Conservation (phyloP, 768 basidiomycete genomes). For the Lepiota subincarnata region DNA sequence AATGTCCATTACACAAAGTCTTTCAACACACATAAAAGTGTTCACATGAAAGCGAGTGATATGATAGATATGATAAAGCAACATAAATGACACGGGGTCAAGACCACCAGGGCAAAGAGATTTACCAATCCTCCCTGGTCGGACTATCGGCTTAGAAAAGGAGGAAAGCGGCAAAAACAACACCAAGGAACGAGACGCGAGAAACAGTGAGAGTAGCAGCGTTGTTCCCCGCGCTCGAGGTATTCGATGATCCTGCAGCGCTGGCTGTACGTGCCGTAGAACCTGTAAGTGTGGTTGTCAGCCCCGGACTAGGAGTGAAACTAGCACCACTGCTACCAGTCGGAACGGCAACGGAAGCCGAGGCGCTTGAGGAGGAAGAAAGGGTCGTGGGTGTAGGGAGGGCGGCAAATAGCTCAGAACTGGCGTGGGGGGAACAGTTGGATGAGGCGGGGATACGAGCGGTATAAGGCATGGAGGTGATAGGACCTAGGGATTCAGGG, state of each 20-base stretch:
- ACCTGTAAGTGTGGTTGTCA: background rate
- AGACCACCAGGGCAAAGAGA: too few relatives aligned
- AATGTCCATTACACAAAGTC: too few relatives aligned
- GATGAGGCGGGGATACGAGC: slow-evolving; percentile 34
- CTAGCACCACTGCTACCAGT: background rate
- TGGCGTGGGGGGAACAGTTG: slow-evolving; percentile 28
- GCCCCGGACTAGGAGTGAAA: background rate
- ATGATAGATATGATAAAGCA: too few relatives aligned
- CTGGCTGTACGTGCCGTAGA: background rate
- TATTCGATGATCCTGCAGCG: background rate
- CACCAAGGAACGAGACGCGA: slow-evolving; percentile 18
- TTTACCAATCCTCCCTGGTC: too few relatives aligned
- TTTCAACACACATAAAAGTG: too few relatives aligned
- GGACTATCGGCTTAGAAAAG: slow-evolving; percentile 8
- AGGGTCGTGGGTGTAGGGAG: slow-evolving; percentile 10
- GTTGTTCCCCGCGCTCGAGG: slow-evolving; percentile 9
- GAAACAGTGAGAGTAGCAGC: slow-evolving; percentile 20
- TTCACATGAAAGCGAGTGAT: too few relatives aligned
- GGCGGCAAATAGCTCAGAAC: slow-evolving; percentile 25
- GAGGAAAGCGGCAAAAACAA: slow-evolving; percentile 19
- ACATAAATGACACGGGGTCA: background rate
- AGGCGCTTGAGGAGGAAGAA: background rate
- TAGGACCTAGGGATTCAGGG: slow-evolving; percentile 33
- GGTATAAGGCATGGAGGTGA: slow-evolving; percentile 32
- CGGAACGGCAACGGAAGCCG: background rate